These are phyloP conservation scores for Acanthamoeba lenticulata DNA, from an alignment of 208 protist genomes.

Conservation along the genomic window DNA sequence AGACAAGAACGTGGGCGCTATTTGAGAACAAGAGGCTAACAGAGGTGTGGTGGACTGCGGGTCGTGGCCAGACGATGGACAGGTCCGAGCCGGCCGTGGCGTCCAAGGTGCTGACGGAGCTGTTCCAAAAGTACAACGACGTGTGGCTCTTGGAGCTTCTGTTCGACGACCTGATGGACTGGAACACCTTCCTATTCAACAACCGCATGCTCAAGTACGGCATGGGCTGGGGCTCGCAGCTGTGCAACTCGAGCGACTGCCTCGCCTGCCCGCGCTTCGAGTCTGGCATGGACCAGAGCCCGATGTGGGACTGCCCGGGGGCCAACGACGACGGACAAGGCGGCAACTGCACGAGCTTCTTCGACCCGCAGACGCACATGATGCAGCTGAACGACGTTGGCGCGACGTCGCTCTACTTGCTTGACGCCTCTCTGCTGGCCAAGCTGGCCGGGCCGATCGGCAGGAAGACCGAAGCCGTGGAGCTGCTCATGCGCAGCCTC, in stretches of 20 bases:
- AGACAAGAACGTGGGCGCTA: too few relatives aligned
- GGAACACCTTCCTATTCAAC: background rate
- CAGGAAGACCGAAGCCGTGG: background rate
- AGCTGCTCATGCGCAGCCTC: background rate
- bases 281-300: background rate
- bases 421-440: background rate
- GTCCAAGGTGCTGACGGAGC: background rate
- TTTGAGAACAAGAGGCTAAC: too few relatives aligned
- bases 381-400: background rate
- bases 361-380: background rate
- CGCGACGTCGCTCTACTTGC: background rate
- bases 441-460: background rate
- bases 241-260: background rate
- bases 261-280: background rate
- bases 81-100: background rate
- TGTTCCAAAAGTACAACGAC: background rate
- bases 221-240: background rate
- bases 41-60: background rate
- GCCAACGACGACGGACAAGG: background rate
- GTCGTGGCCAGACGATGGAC: background rate
- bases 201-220: background rate
- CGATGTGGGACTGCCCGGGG: constrained; percentile 20
- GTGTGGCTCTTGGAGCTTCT: background rate
- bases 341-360: background rate
- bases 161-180: background rate